phyloP scores from a whole-genome alignment of 2,329 filamentous ascomycete species.

The Daldinia eschscholtzii region DNA sequence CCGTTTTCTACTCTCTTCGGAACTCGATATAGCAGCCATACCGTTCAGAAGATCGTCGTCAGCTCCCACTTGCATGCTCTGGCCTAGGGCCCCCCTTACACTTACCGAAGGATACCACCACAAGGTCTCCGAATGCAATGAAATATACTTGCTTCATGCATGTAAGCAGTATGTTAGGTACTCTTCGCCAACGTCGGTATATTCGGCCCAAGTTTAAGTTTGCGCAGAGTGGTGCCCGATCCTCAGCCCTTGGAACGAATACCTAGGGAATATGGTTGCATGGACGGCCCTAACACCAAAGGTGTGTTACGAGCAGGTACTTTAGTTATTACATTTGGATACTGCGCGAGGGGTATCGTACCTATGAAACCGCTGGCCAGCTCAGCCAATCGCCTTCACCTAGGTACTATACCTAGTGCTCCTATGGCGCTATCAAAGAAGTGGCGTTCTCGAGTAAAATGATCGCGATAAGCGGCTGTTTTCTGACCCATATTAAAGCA shows the following conservation, averaged over 20 bases:
- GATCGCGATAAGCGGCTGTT: not conserved
- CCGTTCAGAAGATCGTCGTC: not conserved
- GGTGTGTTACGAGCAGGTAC: not conserved
- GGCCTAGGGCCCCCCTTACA: not conserved
- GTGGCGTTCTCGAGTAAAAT: not conserved
- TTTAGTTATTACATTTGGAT: not conserved
- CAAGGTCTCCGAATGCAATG: not conserved
- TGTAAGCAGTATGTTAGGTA: not conserved
- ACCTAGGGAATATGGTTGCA: not conserved
- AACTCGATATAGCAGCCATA: no score
- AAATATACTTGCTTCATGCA: not conserved
- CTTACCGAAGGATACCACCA: not conserved
- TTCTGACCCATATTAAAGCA: not conserved
- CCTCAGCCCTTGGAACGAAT: not conserved
- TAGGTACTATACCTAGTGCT: not conserved
- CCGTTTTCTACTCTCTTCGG: not conserved
- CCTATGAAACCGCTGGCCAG: not conserved
- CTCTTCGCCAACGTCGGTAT: not conserved
- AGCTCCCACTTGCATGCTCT: not conserved
- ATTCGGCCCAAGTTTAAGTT: not conserved
- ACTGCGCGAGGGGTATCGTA: not conserved
- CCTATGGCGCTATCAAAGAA: not conserved
- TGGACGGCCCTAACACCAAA: no score
- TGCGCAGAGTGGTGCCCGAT: not conserved
- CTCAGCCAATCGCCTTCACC: not conserved